phyloP scores from a whole-genome alignment of 768 basidiomycete species.

The Tylopilus subfusipes region DNA sequence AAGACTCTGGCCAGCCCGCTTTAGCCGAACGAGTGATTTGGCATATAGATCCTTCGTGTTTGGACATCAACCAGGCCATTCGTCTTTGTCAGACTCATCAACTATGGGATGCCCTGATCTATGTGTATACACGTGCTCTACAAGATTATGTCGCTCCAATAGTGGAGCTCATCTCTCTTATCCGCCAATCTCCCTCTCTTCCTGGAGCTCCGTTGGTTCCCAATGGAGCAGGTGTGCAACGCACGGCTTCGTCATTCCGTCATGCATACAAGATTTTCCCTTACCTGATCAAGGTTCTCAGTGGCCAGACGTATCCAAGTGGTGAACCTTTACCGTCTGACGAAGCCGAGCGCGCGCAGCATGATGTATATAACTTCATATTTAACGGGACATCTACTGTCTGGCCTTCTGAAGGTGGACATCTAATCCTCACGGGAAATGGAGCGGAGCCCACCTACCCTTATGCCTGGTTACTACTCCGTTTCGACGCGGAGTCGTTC shows the following conservation, averaged over 20 bases:
- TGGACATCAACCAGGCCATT: constrained; percentile 94
- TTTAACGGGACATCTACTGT: constrained; percentile 76
- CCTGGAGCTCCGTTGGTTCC: neutral
- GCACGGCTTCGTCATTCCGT: constrained; percentile 36
- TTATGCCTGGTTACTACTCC: constrained; percentile 77
- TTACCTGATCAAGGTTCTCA: constrained; percentile 76
- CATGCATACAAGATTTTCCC: constrained; percentile 92
- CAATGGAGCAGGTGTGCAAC: constrained; percentile 14
- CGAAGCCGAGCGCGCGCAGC: constrained; percentile 67
- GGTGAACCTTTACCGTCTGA: constrained; percentile 63
- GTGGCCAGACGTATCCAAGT: constrained; percentile 85
- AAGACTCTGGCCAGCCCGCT: constrained; percentile 64
- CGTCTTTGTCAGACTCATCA: constrained; percentile 75
- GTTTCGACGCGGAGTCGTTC: constrained; percentile 90
- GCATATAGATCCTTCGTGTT: constrained; percentile 87
- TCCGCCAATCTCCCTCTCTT: constrained; percentile 43
- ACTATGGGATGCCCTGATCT: constrained; percentile 91
- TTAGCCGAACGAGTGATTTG: constrained; percentile 88
- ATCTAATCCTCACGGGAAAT: constrained; percentile 69
- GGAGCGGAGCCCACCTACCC: constrained; percentile 84
- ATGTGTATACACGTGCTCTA: constrained; percentile 87
- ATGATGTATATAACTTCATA: constrained; percentile 74
- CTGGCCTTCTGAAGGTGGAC: constrained; percentile 79
- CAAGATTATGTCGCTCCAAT: constrained; percentile 87
- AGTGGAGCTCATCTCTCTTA: constrained; percentile 76